A percentile compares a stretch with the other conserved stretches of the same genome.
These are phyloP conservation scores for Penicillium sp. DNA, from an alignment of 2,329 filamentous ascomycete genomes.

Conservation along the genomic window DNA sequence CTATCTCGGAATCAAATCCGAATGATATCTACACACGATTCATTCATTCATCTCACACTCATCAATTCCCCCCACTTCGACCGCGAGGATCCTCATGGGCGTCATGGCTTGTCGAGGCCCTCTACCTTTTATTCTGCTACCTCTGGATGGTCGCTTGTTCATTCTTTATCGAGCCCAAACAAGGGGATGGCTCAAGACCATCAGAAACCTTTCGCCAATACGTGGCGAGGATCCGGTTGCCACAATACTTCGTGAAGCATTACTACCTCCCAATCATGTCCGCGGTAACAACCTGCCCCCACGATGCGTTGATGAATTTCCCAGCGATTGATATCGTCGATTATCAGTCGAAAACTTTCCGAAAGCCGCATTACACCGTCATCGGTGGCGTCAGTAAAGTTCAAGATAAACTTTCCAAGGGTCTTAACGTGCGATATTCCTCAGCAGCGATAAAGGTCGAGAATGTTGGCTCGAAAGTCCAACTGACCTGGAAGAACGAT, in stretches of 20 bases:
- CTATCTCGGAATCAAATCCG: slow-evolving; percentile 7
- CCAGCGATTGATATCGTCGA: slow-evolving; percentile 56
- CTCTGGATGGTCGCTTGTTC: slow-evolving; percentile 57
- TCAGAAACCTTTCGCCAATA: slow-evolving; percentile 54
- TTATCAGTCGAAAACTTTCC: slow-evolving; percentile 52
- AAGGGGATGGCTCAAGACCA: slow-evolving; percentile 7
- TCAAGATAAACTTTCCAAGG: slow-evolving; percentile 47
- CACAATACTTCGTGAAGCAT: slow-evolving; percentile 47
- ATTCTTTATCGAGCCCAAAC: slow-evolving; percentile 47
- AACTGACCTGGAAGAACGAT: slow-evolving; percentile 20
- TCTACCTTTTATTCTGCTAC: slow-evolving; percentile 52
- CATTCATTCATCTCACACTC: slow-evolving; percentile 57
- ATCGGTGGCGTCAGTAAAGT: slow-evolving; percentile 53
- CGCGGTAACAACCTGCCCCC: slow-evolving; percentile 57
- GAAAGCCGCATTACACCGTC: slow-evolving; percentile 55
- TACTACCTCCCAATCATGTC: slow-evolving; percentile 59
- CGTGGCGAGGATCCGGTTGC: slow-evolving; percentile 51
- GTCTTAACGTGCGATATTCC: slow-evolving; percentile 46
- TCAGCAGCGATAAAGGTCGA: slow-evolving; percentile 25
- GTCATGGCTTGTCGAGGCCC: slow-evolving; percentile 45
- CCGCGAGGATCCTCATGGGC: slow-evolving; percentile 31
- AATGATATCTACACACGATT: slow-evolving; percentile 44
- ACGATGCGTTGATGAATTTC: slow-evolving; percentile 52
- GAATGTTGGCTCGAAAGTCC: slow-evolving; percentile 14
- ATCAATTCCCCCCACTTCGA: slow-evolving; percentile 48